Conservation (phyloP, 2,329 filamentous ascomycete species). For the Chaetomium globosum region DNA sequence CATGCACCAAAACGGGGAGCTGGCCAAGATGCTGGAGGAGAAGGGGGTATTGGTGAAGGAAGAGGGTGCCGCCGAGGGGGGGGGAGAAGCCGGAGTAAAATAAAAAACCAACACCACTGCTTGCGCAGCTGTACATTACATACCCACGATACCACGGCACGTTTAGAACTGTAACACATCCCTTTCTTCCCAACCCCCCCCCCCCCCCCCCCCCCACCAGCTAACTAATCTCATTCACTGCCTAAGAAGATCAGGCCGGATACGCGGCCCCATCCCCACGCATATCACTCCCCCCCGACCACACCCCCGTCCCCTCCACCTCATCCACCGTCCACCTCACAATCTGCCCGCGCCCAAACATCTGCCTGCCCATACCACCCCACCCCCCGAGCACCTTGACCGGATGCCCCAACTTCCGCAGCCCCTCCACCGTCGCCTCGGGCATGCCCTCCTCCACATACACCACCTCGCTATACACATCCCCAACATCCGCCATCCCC, state of each 20-base stretch:
- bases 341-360: constrained; percentile 87
- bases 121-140: constrained; percentile 17
- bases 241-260: constrained; percentile 46
- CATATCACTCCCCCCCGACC: constrained; percentile 86
- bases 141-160: constrained; percentile 19
- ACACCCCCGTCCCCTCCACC: constrained; percentile 69
- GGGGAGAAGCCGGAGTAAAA: constrained; percentile 42
- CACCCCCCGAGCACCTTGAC: constrained; percentile 67
- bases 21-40: constrained; percentile 89
- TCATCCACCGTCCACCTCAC: constrained; percentile 75
- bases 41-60: constrained; percentile 79
- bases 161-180: constrained; percentile 24
- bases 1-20: constrained; percentile 95
- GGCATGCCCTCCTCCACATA: constrained; percentile 82
- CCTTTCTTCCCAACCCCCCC: neutral
- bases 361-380: constrained; percentile 53
- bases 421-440: constrained; percentile 65
- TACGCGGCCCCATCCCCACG: constrained; percentile 78
- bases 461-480: constrained; percentile 64
- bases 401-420: constrained; percentile 72
- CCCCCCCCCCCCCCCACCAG: neutral
- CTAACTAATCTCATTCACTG: no score
- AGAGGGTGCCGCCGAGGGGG: constrained; percentile 40
- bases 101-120: neutral
- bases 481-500: constrained; percentile 64